A percentile compares a stretch with the other conserved stretches of the same genome.
Evolutionary conservation across 2,329 filamentous ascomycete genomes (phyloP).

Genomic region (Penicillium janthinellum): DNA sequence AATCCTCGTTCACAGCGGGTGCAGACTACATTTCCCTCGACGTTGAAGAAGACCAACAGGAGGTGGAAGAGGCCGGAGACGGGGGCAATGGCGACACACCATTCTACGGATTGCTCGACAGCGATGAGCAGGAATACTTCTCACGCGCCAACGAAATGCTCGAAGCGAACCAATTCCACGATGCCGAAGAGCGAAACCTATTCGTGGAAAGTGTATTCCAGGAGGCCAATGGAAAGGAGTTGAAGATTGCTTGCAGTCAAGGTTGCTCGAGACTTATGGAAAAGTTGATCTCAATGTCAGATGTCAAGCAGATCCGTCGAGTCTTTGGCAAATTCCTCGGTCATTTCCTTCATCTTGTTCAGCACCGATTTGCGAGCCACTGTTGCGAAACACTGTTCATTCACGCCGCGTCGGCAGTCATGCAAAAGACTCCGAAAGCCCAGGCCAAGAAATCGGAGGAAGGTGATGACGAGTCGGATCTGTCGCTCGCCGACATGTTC

Average conservation of each 20-base stretch:
- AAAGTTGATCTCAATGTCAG: constrained; percentile 80
- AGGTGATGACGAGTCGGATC: constrained; percentile 50
- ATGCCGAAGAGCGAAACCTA: constrained; percentile 68
- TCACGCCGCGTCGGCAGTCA: constrained; percentile 75
- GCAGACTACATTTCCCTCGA: constrained; percentile 45
- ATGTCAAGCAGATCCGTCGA: constrained; percentile 76
- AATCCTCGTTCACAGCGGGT: constrained; percentile 25
- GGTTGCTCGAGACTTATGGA: constrained; percentile 94
- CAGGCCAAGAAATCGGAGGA: constrained; percentile 47
- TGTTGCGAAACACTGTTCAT: constrained; percentile 94
- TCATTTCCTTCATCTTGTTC: constrained; percentile 85
- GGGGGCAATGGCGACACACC: constrained; percentile 59
- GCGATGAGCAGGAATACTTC: constrained; percentile 96
- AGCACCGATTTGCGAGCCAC: constrained; percentile 95
- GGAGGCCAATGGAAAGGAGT: constrained; percentile 86
- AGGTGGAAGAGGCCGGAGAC: constrained; percentile 10
- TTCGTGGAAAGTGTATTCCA: constrained; percentile 81
- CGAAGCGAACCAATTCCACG: constrained; percentile 83
- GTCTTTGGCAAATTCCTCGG: constrained; percentile 83
- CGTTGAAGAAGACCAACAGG: constrained; percentile 21
- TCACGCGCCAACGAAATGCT: constrained; percentile 85
- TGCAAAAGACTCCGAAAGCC: constrained; percentile 65
- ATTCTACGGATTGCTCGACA: constrained; percentile 91
- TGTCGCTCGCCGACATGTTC: constrained; percentile 82
- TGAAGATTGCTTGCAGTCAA: constrained; percentile 95